Evolutionary conservation across 1,139 yeast species (phyloP), one percentile per base, ranked within the genome.

Genomic region (Suhomyces maxii): DNA sequence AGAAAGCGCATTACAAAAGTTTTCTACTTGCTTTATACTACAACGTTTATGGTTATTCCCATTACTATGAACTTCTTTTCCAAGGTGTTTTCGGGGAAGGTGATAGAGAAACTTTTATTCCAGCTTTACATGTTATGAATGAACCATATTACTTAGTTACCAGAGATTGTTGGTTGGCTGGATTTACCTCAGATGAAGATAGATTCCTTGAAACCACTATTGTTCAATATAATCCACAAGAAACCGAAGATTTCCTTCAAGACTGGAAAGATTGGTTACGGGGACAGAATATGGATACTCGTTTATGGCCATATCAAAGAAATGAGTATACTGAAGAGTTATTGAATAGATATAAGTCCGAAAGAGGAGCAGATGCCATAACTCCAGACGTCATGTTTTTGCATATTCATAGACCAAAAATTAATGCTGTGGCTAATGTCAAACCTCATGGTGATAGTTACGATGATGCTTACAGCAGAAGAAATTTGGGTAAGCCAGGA

Each of bases 361-460:
- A 40, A 48, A 50, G 26, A 11, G 36, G 39, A n/a, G 36, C 33
- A 10, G 38, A 37, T 11, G 60, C 55, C 46, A 46, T 50, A 13
- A 44, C 51, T 31, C 69, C 73, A 6, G 54, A 57, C 13, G 65
- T 67, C n/a, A 48, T 63, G 47, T 75, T 76, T 54, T 63, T 75
- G 45, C 79, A 75, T 53, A 63, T 70, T 34, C 77, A 73, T 53
- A 68, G 71, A 46, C 79, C 79, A 2, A 73, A 73, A 41, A 60
- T 69, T 40, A 65, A 69, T 40, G 70, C 73, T 2, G 55, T 68
- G 8, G 55, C 52, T 23, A 63, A 63, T 40, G 50, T 62, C 18
- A 43, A 52, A 14, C 55, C 55, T 3, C 54, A 52, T 28, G 39
- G 23, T 4, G 51, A 54, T 6, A 12, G 34, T 1, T 44, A 50